Evolutionary conservation across 495 filamentous ascomycete genomes (phyloP).

Genomic region (Neurospora tetrasperma): DNA sequence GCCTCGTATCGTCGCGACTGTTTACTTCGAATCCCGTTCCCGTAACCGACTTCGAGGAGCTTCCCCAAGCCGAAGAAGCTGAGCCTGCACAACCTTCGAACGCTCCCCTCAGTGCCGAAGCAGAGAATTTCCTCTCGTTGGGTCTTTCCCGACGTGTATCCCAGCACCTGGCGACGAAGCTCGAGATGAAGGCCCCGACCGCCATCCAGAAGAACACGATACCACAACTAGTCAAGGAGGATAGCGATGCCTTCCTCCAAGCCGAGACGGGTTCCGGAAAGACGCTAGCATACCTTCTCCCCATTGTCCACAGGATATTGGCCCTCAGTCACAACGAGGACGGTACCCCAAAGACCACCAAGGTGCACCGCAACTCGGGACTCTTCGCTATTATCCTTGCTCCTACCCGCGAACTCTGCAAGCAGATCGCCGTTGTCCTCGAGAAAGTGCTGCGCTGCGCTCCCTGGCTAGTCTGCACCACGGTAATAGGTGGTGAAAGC

Average conservation of each 20-base stretch:
- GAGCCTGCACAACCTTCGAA: conserved; percentile 72
- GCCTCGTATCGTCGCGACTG: conserved; percentile 69
- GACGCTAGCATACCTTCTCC: conserved; percentile 85
- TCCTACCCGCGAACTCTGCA: conserved; percentile 85
- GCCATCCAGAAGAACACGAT: conserved; percentile 88
- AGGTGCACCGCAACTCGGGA: conserved; percentile 70
- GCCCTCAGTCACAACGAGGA: conserved; percentile 50
- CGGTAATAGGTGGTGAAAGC: conserved; percentile 91
- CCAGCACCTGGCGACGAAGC: conserved; percentile 71
- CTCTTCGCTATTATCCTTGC: conserved; percentile 87
- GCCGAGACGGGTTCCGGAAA: conserved; percentile 97
- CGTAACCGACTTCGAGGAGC: conserved; percentile 41
- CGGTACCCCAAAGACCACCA: conserved; percentile 29
- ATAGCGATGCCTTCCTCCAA: conserved; percentile 90
- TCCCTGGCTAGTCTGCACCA: conserved; percentile 81
- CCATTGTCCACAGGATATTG: conserved; percentile 82
- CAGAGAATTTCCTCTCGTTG: conserved; percentile 72
- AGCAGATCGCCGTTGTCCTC: conserved; percentile 80
- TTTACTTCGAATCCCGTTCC: conserved; percentile 79
- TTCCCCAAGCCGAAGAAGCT: conserved; percentile 26
- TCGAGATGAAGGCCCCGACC: conserved; percentile 82
- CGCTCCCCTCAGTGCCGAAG: conserved; percentile 76
- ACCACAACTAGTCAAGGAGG: conserved; percentile 58
- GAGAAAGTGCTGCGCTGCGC: conserved; percentile 73
- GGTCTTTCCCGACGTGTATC: conserved; percentile 71